Base-by-base conservation (phyloP, 495 filamentous ascomycete genomes). In the Diplogelasinospora grovesii region DNA sequence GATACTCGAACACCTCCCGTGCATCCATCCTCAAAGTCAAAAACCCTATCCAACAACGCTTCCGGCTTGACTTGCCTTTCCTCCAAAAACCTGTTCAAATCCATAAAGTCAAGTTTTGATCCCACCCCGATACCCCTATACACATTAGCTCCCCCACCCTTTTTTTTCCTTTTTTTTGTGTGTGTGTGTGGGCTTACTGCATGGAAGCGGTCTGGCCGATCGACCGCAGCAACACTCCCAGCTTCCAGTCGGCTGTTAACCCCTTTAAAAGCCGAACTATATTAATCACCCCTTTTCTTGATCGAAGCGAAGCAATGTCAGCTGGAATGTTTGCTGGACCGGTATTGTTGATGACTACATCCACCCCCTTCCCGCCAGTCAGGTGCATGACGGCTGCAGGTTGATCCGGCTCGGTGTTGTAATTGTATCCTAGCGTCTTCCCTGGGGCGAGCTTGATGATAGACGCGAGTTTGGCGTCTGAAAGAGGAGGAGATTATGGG, bases 401-500 rank as follows among this genome's bases (percentile, higher is more conserved):
- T 14, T 39, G 30, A 13, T 64, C 54, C 5, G 45, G 22, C 11
- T 37, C 10, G 0, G 45, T 50, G 14, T 39, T 44, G 41, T 66
- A 64, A 36, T 63, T 64, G 34, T 57, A 48, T 3, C 39, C 42
- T 10, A 14, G 30, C 15, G 36, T 13, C 0, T 32, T 18, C 8
- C 40, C 40, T 13, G 43, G 29, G 8, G 3, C 29, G 2, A 43
- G 34, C 16, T 40, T 41, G 11, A 20, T 25, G 27, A 29, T 22
- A 6, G 37, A 33, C 5, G 44, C 39, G 7, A 62, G 49, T 19
- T 57, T 49, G 18, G 38, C 39, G 22, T 69, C 62, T 0, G 60
- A 62, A n/a, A 0, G 60, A 65, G 0, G 65, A 69, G 0, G 56
- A 64, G 45, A 67, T 66, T 37, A 67, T 66, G 5, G 56, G 48